Percentiles rank a stretch among this genome's conserved stretches.
Conservation (phyloP, 257 asterid genomes). For the Rubia yunnanensis region DNA sequence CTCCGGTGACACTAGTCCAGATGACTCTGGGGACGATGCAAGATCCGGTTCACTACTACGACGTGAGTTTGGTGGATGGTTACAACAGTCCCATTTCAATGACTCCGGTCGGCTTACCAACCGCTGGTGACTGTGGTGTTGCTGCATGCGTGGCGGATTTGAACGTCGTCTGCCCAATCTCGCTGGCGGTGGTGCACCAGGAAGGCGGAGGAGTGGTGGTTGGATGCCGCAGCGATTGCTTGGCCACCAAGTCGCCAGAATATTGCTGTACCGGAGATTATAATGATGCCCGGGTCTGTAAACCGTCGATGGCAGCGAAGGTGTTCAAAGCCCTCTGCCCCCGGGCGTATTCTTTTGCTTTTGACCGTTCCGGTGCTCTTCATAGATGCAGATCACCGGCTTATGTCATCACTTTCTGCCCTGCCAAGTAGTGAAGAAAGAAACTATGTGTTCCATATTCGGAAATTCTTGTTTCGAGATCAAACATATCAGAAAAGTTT, state of each 20-base stretch:
- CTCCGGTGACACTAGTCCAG: slow-evolving; percentile 69
- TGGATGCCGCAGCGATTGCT: slow-evolving; percentile 63
- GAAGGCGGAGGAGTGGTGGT: slow-evolving; percentile 44
- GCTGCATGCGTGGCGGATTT: slow-evolving; percentile 69
- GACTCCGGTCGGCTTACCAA: slow-evolving; percentile 43
- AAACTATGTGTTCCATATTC: no score
- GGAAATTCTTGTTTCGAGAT: no score
- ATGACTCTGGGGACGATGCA: slow-evolving; percentile 58
- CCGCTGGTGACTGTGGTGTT: slow-evolving; percentile 30
- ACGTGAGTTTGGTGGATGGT: slow-evolving; percentile 79
- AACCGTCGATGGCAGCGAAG: slow-evolving; percentile 34
- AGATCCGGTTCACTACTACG: slow-evolving; percentile 54
- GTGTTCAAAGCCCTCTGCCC: slow-evolving; percentile 65
- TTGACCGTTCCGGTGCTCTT: slow-evolving; percentile 45
- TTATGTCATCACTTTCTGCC: slow-evolving; percentile 59
- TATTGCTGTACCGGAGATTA: slow-evolving; percentile 54
- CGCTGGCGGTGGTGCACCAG: slow-evolving; percentile 27
- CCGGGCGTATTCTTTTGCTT: slow-evolving; percentile 50
- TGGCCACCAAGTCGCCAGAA: slow-evolving; percentile 35
- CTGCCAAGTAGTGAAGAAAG: slow-evolving; percentile 30
- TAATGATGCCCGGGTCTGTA: slow-evolving; percentile 28
- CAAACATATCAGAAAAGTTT: not conserved
- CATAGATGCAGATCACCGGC: slow-evolving; percentile 45
- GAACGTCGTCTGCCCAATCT: slow-evolving; percentile 47
- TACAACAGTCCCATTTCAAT: slow-evolving; percentile 62